Evolutionary conservation across 441 rosid species (phyloP), one percentile per base, ranked within the genome.

Genomic region (Erysimum pusillum): DNA sequence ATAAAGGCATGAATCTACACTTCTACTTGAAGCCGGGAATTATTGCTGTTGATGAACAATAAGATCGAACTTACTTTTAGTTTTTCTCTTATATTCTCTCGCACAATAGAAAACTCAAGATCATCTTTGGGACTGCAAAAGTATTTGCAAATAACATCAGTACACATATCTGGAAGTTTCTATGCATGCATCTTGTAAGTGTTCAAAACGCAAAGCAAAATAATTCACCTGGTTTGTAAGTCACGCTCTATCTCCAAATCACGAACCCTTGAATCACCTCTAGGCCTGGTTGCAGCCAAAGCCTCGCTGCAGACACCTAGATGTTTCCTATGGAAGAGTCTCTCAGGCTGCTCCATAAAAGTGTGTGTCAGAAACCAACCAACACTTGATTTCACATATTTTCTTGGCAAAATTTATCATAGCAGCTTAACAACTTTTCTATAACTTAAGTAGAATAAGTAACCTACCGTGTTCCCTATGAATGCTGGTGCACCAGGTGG

Each of bases 401-500:
- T n/a, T 34, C 52, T 56, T 31, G 18, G 9, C 31, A 71, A 20
- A 18, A 69, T 12, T 12, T 8, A 34, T 20, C 58, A 25, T n/a
- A 60, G 36, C 51, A 71, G 18, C 42, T 32, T 44, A 49, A 49
- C 25, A 49, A 51, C 22, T 42, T 38, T 28, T 14, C 36, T 15
- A 57, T 28, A 25, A 10, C 71, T 0, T 28, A 34, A 22, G 35
- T 20, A 14, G 53, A 25, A 31, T 28, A 54, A 48, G 36, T 13
- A 67, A 79, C 86, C 44, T 82, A 82, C 98, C 82, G 98, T 94
- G 88, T 94, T 94, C 66, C 97, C 97, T 56, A 94, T 87, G 77
- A 94, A 94, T 64, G 98, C 92, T 15, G 97, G 94, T 71, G 91
- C 90, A 82, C 86, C 79, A 17, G 91, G 90, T 58, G 98, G 98